Evolutionary conservation across 1,284 basidiomycete genomes (phyloP).

Genomic region (Sutorius eximius): DNA sequence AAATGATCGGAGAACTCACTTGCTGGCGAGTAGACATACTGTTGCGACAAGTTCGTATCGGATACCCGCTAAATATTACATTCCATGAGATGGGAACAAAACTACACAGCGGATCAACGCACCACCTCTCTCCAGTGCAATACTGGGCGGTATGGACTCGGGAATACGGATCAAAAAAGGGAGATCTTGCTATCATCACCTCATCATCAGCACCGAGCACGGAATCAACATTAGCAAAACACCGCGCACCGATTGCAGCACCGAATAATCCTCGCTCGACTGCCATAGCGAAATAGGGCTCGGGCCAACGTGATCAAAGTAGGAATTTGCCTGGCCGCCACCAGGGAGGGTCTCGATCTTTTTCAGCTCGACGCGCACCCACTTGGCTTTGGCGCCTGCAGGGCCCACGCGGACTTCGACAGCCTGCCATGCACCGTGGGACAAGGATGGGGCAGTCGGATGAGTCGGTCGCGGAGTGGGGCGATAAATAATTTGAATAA

Average conservation of each 20-base stretch:
- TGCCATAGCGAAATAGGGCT: slow-evolving; percentile 73
- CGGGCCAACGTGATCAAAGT: slow-evolving; percentile 70
- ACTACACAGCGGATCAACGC: slow-evolving; percentile 13
- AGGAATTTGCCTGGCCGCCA: slow-evolving; percentile 65
- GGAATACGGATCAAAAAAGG: slow-evolving; percentile 85
- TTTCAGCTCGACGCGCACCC: slow-evolving; percentile 83
- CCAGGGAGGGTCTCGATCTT: slow-evolving; percentile 82
- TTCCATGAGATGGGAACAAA: neutral
- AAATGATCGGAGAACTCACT: slow-evolving; percentile 41
- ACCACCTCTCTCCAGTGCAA: slow-evolving; percentile 73
- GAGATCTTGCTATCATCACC: slow-evolving; percentile 58
- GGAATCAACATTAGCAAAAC: neutral
- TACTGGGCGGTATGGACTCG: slow-evolving; percentile 79
- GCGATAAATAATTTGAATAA: neutral
- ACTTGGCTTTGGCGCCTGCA: slow-evolving; percentile 83
- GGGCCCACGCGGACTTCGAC: slow-evolving; percentile 76
- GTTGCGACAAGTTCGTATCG: slow-evolving; percentile 84
- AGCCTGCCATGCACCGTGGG: slow-evolving; percentile 47
- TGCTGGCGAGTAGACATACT: slow-evolving; percentile 80
- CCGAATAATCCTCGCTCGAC: slow-evolving; percentile 68
- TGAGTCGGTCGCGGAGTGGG: neutral
- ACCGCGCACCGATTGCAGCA: slow-evolving; percentile 61
- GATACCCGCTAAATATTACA: slow-evolving; percentile 57
- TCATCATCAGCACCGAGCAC: slow-evolving; percentile 33
- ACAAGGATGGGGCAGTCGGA: neutral